phyloP scores from a whole-genome alignment of 345 rosid genomes.

The Aegle marmelos region DNA sequence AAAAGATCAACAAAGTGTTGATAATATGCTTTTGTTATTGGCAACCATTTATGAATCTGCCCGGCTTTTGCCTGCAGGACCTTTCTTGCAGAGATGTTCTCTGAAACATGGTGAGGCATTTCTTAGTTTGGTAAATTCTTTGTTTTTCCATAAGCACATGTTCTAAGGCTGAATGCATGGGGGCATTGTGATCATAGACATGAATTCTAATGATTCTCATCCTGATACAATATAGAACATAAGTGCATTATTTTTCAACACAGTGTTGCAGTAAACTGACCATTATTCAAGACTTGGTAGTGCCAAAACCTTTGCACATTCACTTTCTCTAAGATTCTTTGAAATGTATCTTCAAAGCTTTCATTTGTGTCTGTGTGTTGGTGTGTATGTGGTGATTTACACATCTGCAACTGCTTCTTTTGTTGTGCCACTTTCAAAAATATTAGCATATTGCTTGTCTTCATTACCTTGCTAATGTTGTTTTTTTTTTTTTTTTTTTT shows the following conservation, averaged over 20 bases:
- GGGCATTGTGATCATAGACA: not conserved
- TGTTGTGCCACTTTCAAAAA: not conserved
- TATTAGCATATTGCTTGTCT: not conserved
- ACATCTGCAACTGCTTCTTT: not conserved
- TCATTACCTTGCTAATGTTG: not conserved
- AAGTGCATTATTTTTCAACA: not conserved
- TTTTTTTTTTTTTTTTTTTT: not conserved
- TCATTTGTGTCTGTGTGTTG: not conserved
- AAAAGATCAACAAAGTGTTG: conserved; percentile 27
- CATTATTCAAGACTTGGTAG: not conserved
- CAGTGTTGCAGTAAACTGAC: not conserved
- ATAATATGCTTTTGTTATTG: conserved; percentile 42
- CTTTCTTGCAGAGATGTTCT: conserved; percentile 64
- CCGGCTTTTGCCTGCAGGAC: conserved; percentile 53
- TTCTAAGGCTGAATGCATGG: not conserved
- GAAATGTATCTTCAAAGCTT: not conserved
- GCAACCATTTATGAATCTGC: conserved; percentile 65
- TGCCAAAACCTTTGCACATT: not conserved
- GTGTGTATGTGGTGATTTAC: not conserved
- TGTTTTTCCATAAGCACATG: not conserved
- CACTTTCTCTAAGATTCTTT: not conserved
- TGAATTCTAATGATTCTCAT: not conserved
- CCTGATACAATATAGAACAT: not conserved
- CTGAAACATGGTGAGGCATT: conserved; percentile 40
- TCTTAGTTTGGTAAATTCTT: conserved; percentile 2